Evolutionary conservation across 176 grass and related monocot genomes (phyloP).

Genomic region (Oryza punctata): DNA sequence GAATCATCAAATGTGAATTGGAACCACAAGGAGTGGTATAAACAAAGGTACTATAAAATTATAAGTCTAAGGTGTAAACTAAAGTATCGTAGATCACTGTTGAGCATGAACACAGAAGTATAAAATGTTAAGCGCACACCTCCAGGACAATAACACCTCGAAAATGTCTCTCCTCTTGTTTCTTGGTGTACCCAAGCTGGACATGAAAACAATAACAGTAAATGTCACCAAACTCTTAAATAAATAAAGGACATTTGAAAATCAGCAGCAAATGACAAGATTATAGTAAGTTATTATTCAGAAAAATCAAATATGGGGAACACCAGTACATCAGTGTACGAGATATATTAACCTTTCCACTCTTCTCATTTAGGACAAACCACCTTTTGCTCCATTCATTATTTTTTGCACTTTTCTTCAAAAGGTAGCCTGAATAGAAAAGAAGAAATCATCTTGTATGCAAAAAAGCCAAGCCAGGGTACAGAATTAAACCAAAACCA

Average conservation of each 20-base stretch:
- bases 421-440: slow-evolving; percentile 68
- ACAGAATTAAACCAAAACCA: not conserved
- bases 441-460: slow-evolving; percentile 13
- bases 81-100: not conserved
- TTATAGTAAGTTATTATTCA: slow-evolving; percentile 29
- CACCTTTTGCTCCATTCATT: slow-evolving; percentile 92
- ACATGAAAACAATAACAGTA: slow-evolving; percentile 20
- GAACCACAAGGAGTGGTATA: slow-evolving; percentile 3
- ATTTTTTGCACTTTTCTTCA: slow-evolving; percentile 94
- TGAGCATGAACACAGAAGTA: slow-evolving; percentile 22
- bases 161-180: slow-evolving; percentile 97
- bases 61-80: slow-evolving; percentile 7
- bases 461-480: slow-evolving; percentile 11
- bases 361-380: slow-evolving; percentile 97
- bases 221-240: slow-evolving; percentile 39
- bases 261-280: not conserved
- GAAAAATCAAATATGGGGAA: not conserved
- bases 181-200: slow-evolving; percentile 96
- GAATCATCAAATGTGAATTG: slow-evolving; percentile 14
- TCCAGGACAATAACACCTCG: slow-evolving; percentile 82
- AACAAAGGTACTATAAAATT: not conserved
- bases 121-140: slow-evolving; percentile 46
- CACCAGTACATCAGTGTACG: slow-evolving; percentile 3
- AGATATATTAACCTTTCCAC: slow-evolving; percentile 77
- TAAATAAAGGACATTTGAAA: not conserved